These are phyloP conservation scores for Biscogniauxia mediterranea DNA, from an alignment of 2,329 filamentous ascomycete species.

Conservation along the genomic window DNA sequence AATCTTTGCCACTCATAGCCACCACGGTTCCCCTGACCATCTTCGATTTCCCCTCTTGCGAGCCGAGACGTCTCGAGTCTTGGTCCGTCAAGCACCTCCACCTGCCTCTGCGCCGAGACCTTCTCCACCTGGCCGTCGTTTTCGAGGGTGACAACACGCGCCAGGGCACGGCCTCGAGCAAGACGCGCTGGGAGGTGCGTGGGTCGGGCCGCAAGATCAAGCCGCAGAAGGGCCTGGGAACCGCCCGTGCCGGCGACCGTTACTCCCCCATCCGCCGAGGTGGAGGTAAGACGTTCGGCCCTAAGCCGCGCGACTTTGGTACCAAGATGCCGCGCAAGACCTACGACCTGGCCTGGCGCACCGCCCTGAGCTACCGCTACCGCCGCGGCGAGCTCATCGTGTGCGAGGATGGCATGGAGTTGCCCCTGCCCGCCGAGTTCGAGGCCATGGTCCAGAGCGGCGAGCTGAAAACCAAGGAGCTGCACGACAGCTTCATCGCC, in stretches of 20 bases:
- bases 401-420: slow-evolving; percentile 73
- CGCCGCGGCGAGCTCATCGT: slow-evolving; percentile 82
- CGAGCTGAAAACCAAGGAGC: slow-evolving; percentile 42
- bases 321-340: slow-evolving; percentile 82
- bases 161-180: slow-evolving; percentile 79
- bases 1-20: slow-evolving; percentile 35
- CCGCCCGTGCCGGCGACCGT: slow-evolving; percentile 74
- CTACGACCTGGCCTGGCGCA: slow-evolving; percentile 95
- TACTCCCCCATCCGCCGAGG: slow-evolving; percentile 81
- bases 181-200: slow-evolving; percentile 78
- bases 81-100: slow-evolving; percentile 82
- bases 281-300: slow-evolving; percentile 88
- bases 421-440: slow-evolving; percentile 55
- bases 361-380: slow-evolving; percentile 89
- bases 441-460: slow-evolving; percentile 36
- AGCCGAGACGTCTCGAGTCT: slow-evolving; percentile 73
- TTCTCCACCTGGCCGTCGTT: slow-evolving; percentile 87
- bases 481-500: slow-evolving; percentile 56
- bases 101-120: slow-evolving; percentile 83
- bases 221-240: slow-evolving; percentile 83
- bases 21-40: slow-evolving; percentile 77
- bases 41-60: slow-evolving; percentile 85
- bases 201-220: slow-evolving; percentile 80
- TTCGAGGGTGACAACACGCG: slow-evolving; percentile 90
- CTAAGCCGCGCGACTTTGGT: slow-evolving; percentile 85